These are phyloP conservation scores for Phyllachora maydis DNA, from an alignment of 2,329 filamentous ascomycete species.

Conservation along the genomic window DNA sequence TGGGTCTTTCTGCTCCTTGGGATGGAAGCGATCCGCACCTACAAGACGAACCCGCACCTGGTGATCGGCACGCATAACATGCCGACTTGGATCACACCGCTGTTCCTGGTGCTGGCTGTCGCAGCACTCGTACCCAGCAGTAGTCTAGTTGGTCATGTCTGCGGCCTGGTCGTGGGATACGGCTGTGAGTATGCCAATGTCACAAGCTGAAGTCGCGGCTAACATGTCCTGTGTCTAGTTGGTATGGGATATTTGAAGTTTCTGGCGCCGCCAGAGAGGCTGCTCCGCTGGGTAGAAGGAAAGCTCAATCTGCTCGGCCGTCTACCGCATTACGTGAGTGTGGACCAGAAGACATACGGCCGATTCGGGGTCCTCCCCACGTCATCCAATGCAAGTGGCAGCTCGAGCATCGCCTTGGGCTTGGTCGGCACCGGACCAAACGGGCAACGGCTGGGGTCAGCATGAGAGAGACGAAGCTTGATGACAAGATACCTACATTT, in stretches of 20 bases:
- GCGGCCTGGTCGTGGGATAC: slow-evolving; percentile 70
- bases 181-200: slow-evolving; percentile 36
- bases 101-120: slow-evolving; percentile 56
- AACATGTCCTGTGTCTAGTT: slow-evolving; percentile 30
- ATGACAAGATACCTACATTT: too few relatives aligned
- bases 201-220: too few relatives aligned
- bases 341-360: slow-evolving; percentile 91
- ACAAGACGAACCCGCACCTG: slow-evolving; percentile 61
- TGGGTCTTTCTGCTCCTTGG: slow-evolving; percentile 84
- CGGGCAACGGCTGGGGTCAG: slow-evolving; percentile 48
- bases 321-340: slow-evolving; percentile 78
- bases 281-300: slow-evolving; percentile 69
- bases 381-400: slow-evolving; percentile 14
- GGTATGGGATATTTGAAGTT: slow-evolving; percentile 79
- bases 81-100: slow-evolving; percentile 78
- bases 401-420: slow-evolving; percentile 28
- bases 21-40: slow-evolving; percentile 71
- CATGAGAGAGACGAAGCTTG: too few relatives aligned
- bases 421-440: slow-evolving; percentile 43
- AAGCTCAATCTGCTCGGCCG: slow-evolving; percentile 71
- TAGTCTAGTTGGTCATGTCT: slow-evolving; percentile 72
- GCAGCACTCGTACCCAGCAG: slow-evolving; percentile 61
- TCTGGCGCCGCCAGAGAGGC: slow-evolving; percentile 74
- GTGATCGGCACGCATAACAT: slow-evolving; percentile 43
- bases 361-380: slow-evolving; percentile 74